These are phyloP conservation scores for Davidsoniella australis DNA, from an alignment of 2,329 filamentous ascomycete genomes.

Conservation along the genomic window DNA sequence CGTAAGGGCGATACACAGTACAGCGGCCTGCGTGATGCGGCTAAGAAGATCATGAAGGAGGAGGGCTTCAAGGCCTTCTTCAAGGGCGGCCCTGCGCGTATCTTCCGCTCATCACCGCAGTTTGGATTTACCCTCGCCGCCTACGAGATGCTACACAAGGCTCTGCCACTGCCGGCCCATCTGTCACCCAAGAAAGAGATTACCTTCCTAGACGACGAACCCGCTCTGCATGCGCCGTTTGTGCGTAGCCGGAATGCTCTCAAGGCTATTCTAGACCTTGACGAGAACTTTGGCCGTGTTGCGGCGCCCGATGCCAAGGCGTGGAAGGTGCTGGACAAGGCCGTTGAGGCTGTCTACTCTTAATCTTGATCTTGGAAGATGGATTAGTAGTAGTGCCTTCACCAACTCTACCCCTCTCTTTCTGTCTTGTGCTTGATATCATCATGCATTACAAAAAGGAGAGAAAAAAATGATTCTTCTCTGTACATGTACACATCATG, in stretches of 20 bases:
- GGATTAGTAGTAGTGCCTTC: too few relatives aligned
- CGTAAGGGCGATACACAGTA: constrained; percentile 87
- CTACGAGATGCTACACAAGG: constrained; percentile 79
- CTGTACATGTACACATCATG: background rate
- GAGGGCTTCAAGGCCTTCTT: constrained; percentile 96
- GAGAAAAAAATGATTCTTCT: background rate
- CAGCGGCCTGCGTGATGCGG: constrained; percentile 72
- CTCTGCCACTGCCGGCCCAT: constrained; percentile 40
- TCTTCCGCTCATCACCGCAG: constrained; percentile 85
- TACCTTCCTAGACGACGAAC: constrained; percentile 37
- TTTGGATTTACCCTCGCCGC: constrained; percentile 95
- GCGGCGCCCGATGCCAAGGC: constrained; percentile 37
- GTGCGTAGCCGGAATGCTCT: constrained; percentile 67
- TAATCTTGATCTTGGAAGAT: background rate
- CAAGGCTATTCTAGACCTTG: constrained; percentile 87
- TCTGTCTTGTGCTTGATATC: background rate
- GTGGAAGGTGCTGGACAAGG: constrained; percentile 34
- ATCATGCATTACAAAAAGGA: background rate
- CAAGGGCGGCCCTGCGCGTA: constrained; percentile 92
- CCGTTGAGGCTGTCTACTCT: constrained; percentile 11
- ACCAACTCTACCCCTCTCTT: background rate
- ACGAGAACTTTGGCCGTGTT: constrained; percentile 76
- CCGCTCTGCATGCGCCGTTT: constrained; percentile 38
- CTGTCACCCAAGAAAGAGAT: constrained; percentile 30
- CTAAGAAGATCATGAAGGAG: constrained; percentile 66